Base-by-base conservation (phyloP, 2,329 filamentous ascomycete genomes). In the Emergomyces pasteurianus region DNA sequence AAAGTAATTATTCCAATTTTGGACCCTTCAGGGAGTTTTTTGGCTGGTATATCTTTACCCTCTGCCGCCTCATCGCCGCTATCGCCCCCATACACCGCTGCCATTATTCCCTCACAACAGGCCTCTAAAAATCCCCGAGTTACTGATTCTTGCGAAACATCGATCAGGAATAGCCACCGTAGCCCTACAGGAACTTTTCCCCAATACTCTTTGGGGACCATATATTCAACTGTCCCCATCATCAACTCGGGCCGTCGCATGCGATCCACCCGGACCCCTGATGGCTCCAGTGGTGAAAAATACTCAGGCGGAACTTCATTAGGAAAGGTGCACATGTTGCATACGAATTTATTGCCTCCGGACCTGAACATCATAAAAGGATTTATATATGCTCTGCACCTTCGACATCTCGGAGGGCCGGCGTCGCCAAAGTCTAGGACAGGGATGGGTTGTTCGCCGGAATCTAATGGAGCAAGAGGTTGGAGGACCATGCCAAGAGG, bases 171-270 rank as follows among this genome's bases (percentile, higher is more conserved):
- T 12, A 99, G 78, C 83, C 88, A 95, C 62, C 87, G 86, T 68
- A 97, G 73, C 28, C 90, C 91, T 16, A 94, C 89, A 0, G 94
- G 94, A 72, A 95, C 88, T 73, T 92, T 94, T 28, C 90, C 92
- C 90, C 92, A 99, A 77, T 99, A 99, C 76, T 99, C 94, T 77
- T 96, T 97, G 18, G 94, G 94, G 16, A 99, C 95, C 63, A 94
- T 81, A 71, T 95, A 99, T 72, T 99, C 94, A 53, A 97, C 92
- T 0, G 94, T 97, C 43, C 94, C 94, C 61, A 90, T 83, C 68
- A 87, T 89, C 68, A 99, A 80, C 76, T 99, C 94, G 0, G 92
- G 92, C 58, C 94, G 83, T 71, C 95, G 88, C 70, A 92, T 83
- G 56, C 94, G 85, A 74, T 99, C 94, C 57, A 95, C 85, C 61